These are phyloP conservation scores for Theobroma cacao DNA, from an alignment of 345 rosid species.

Conservation along the genomic window DNA sequence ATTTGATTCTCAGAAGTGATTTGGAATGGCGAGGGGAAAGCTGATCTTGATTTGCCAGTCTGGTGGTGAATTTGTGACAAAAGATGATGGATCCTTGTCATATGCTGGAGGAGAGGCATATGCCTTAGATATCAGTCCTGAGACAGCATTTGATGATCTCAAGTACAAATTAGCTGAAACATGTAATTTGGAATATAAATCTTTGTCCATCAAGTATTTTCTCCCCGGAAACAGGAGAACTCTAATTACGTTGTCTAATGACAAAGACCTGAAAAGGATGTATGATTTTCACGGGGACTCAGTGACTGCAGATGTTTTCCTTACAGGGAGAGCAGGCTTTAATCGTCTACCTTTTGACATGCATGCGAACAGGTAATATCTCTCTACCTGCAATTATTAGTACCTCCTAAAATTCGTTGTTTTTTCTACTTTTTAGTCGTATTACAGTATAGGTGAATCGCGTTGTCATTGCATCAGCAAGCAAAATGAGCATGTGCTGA, in stretches of 20 bases:
- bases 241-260: conserved; percentile 65
- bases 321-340: conserved; percentile 63
- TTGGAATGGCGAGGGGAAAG: conserved; percentile 73
- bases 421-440: neutral
- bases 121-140: conserved; percentile 64
- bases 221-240: conserved; percentile 76
- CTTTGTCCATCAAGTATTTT: conserved; percentile 83
- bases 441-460: conserved; percentile 7
- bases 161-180: conserved; percentile 72
- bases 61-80: conserved; percentile 68
- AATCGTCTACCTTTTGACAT: conserved; percentile 26
- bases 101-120: conserved; percentile 88
- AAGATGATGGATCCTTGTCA: conserved; percentile 62
- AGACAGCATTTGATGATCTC: conserved; percentile 64
- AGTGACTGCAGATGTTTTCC: conserved; percentile 73
- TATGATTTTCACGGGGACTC: conserved; percentile 61
- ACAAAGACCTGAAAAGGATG: conserved; percentile 82
- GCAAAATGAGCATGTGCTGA: conserved; percentile 7
- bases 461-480: neutral
- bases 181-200: conserved; percentile 56
- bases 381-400: neutral
- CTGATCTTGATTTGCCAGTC: conserved; percentile 85
- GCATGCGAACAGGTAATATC: conserved; percentile 46
- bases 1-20: conserved; percentile 22
- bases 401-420: neutral